Base-by-base conservation (phyloP, 176 grass and related monocot species). In the Rhynchospora breviuscula region DNA sequence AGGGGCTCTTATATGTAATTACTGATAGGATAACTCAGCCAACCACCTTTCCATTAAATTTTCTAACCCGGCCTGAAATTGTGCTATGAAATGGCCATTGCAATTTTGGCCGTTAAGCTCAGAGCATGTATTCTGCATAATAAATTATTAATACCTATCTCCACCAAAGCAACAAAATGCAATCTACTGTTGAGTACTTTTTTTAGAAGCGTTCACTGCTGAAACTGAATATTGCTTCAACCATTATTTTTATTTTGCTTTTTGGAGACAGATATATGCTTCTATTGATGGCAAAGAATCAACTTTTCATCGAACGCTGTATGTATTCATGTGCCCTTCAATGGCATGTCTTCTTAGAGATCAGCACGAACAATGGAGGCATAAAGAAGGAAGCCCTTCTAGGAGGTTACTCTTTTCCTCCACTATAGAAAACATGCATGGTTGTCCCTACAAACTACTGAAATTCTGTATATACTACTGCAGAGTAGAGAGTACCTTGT, bases 291-390 rank as follows among this genome's bases (percentile, higher is more conserved):
- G 63, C 13, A 90, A 93, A 56, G 72, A 88, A 2, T 86, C 86
- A n/a, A 79, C 88, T 23, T 99, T 99, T 74, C 93, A 99, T 86
- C 88, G 91, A 57, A 92, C 88, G 2, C 49, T 99, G 23, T 92
- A 93, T 58, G 45, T 95, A 75, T 95, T 93, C 88, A 95, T 95
- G 88, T 99, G 96, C 80, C 89, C 89, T 23, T 95, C 91, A 0
- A 93, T 95, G 93, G 49, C 85, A 12, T 99, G 96, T 80, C 92
- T 99, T 80, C 85, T 79, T 60, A 88, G 80, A 60, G 96, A 99
- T 82, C 96, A 99, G 79, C 91, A 90, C 61, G 91, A 99, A 57
- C 93, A 99, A 81, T 99, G 93, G 93, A 95, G 85, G 11, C 70
- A 85, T 84, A 86, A 85, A 44, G 86, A 89, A 31, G 85, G 83